Evolutionary conservation across 331 rosid species (phyloP).

Genomic region (Stylosanthes scabra): DNA sequence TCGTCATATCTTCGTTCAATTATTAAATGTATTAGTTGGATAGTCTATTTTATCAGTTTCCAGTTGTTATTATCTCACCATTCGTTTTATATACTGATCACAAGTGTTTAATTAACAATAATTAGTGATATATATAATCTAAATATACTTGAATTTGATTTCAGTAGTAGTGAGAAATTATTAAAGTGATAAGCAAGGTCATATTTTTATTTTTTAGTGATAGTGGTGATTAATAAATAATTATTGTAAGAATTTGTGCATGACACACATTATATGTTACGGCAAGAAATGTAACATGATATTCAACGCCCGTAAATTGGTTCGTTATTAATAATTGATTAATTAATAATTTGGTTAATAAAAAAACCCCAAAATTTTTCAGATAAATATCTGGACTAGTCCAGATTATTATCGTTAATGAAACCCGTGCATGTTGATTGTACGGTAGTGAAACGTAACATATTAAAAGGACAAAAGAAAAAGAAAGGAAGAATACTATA

Average conservation of each 20-base stretch:
- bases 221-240: no score
- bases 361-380: background rate
- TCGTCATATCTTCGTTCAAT: background rate
- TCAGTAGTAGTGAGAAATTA: no score
- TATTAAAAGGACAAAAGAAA: no score
- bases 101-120: no score
- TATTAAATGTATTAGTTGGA: background rate
- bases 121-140: no score
- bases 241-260: no score
- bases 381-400: no score
- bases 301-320: background rate
- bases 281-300: background rate
- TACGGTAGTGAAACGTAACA: background rate
- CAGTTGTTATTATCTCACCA: background rate
- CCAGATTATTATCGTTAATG: background rate
- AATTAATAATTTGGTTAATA: no score
- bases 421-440: constrained; percentile 19
- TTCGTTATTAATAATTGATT: background rate
- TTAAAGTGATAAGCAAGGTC: no score
- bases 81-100: no score
- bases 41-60: background rate
- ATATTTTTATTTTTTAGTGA: no score
- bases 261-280: background rate
- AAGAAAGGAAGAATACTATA: background rate
- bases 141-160: no score